Evolutionary conservation across 192 early-diverging fungal species (phyloP), one percentile per base, ranked within the genome.

Genomic region (Linnemannia elongata): DNA sequence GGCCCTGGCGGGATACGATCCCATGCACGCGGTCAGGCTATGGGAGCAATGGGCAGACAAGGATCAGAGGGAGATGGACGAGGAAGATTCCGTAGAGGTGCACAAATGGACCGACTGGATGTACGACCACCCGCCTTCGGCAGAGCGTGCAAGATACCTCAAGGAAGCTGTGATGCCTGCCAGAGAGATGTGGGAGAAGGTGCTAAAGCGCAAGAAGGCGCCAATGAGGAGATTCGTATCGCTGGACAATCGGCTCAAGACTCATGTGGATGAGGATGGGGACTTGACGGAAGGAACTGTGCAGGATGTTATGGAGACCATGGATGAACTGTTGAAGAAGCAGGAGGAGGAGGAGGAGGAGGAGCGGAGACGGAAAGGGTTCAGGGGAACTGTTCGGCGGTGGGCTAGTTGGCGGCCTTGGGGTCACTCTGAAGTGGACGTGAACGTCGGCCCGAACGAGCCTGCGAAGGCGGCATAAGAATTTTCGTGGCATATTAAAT

Each of bases 1-100:
- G 81, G 92, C 92, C 0, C 84, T 90, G 72, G 91, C 92, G n/a
- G 92, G 92, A n/a, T 93, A 93, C 69, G 89, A 93, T 73, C 92
- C 92, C 17, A 88, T 81, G 71, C 83, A 83, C 33, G 89, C 92
- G 0, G 54, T 93, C 10, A 80, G 89, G 52, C 85, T 93, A 6
- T 93, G 92, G 92, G 75, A 89, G 73, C 79, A 80, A 57, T 91
- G 92, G 91, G 82, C 89, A 18, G 78, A 87, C 10, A 88, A 88
- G 69, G 80, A 82, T 47, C 76, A 82, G 38, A 78, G 55, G 55
- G 80, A 78, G 57, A 82, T 82, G 73, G 86, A 55, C 13, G 81
- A 55, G 20, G 73, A 80, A 36, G 81, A 88, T 38, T 75, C 83
- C 6, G 69, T 45, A 15, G 86, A 88, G 27, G 73, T 82, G 6